These are phyloP conservation scores for Zarea fungicola DNA, from an alignment of 2,329 filamentous ascomycete species.

Conservation along the genomic window DNA sequence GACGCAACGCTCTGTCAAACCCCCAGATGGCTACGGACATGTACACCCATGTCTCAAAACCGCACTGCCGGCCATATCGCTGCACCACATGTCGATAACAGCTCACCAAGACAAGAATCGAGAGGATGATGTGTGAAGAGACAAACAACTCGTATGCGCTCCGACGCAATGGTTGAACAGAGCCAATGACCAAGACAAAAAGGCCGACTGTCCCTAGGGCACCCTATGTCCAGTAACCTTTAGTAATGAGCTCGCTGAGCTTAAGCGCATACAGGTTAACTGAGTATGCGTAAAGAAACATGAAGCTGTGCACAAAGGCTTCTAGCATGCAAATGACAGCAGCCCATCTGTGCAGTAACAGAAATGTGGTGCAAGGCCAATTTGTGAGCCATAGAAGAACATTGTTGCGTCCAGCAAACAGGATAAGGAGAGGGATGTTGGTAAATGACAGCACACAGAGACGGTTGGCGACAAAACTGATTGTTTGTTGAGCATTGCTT, in stretches of 20 bases:
- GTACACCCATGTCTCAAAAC: conserved; percentile 33
- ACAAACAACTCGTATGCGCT: conserved; percentile 39
- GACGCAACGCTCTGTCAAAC: conserved; percentile 20
- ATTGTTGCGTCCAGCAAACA: conserved; percentile 40
- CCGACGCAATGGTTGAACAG: conserved; percentile 30
- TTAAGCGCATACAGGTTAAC: conserved; percentile 10
- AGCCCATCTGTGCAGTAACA: conserved; percentile 44
- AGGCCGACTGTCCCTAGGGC: conserved; percentile 31
- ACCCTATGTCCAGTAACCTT: conserved; percentile 36
- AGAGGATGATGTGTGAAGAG: conserved; percentile 34
- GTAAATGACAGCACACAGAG: conserved; percentile 33
- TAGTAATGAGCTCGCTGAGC: conserved; percentile 7
- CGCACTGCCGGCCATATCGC: conserved; percentile 34
- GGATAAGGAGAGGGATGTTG: conserved; percentile 33
- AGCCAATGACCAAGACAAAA: conserved; percentile 25
- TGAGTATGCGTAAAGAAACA: conserved; percentile 30
- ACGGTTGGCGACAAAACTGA: conserved; percentile 30
- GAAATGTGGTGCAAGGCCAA: conserved; percentile 41
- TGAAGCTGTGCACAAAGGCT: conserved; percentile 35
- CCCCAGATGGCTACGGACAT: conserved; percentile 22
- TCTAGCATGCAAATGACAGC: conserved; percentile 37
- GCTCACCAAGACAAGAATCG: conserved; percentile 35
- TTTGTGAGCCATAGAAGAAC: conserved; percentile 39
- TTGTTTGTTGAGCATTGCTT: conserved; percentile 21
- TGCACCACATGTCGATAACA: conserved; percentile 36